Evolutionary conservation across 2,329 filamentous ascomycete species (phyloP).

Genomic region (Cercospora sp.): DNA sequence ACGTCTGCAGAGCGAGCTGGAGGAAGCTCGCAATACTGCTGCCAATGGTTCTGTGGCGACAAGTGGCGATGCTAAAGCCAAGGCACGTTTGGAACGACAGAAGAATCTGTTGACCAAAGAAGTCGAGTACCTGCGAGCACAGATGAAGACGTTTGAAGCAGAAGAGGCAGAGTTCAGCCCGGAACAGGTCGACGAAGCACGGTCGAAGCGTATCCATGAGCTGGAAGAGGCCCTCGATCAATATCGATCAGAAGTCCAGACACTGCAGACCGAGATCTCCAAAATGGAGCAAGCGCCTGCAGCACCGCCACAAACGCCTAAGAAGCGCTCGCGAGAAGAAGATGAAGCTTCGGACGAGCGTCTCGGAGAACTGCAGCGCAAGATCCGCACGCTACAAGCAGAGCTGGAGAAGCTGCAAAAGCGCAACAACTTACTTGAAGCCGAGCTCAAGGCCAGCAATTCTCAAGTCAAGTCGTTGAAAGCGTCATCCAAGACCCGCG

Average conservation of each 20-base stretch:
- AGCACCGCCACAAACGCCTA: constrained; percentile 64
- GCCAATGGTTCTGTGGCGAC: constrained; percentile 38
- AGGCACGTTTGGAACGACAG: constrained; percentile 79
- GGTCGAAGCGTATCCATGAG: constrained; percentile 71
- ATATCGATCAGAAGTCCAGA: constrained; percentile 79
- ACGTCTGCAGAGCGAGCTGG: constrained; percentile 66
- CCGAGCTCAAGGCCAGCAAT: constrained; percentile 70
- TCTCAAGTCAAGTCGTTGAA: constrained; percentile 70
- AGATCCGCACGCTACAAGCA: constrained; percentile 82
- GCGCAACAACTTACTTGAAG: constrained; percentile 68
- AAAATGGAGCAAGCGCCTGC: constrained; percentile 57
- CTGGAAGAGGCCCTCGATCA: constrained; percentile 84
- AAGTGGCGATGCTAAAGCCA: constrained; percentile 64
- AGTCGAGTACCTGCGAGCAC: constrained; percentile 88
- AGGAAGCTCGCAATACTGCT: constrained; percentile 60
- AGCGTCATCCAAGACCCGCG: constrained; percentile 71
- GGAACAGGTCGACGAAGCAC: constrained; percentile 74
- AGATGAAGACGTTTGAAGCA: constrained; percentile 80
- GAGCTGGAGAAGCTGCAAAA: constrained; percentile 70
- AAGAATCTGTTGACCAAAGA: constrained; percentile 84
- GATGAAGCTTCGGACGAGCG: constrained; percentile 65
- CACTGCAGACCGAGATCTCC: constrained; percentile 71
- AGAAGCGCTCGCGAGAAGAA: constrained; percentile 42
- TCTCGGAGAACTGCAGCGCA: constrained; percentile 79
- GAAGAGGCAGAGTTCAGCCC: constrained; percentile 87